Evolutionary conservation across 345 rosid species (phyloP), one percentile per base, ranked within the genome.

Genomic region (Punica granatum): DNA sequence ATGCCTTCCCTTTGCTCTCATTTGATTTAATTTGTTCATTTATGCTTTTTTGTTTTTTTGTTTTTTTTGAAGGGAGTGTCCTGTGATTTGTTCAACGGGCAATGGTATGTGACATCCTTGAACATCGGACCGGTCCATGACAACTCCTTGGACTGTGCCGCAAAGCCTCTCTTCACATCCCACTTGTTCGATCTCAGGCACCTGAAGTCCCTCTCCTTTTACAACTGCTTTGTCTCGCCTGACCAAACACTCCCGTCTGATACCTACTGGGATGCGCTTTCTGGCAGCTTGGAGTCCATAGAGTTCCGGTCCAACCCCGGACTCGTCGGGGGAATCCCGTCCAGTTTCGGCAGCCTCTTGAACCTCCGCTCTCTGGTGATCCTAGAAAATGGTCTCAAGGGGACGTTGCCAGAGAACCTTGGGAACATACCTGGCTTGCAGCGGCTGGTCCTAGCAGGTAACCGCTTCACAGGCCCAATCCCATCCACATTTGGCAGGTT

Each of bases 251-350:
- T 85, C 67, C 81, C 86, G 1, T 58, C 36, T n/a, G 60, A 69
- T 5, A 76, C 31, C 61, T 56, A 76, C 65, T 90, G 97, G 97
- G 78, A 78, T 48, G 73, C 74, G 21, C 85, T 90, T 70, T 75
- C 84, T 21, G 79, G 61, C 21, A 83, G 56, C 76, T 73, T 93
- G 70, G 88, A 90, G 72, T 80, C 82, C 41, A 65, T 93, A 39
- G 96, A 90, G 79, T 84, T 93, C 64, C 77, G 97, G 70, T 81
- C 90, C 26, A 90, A 93, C 72, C 92, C 84, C 0, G 97, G 94
- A 37, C 92, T 93, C 25, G 66, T 72, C n/a, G 97, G 96, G 49
- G 77, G 76, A 71, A 53, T 90, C 32, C 98, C 97, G 35, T 44
- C 79, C 0, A 68, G 66, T 76, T 77, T 89, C 35, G 88, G 84